Evolutionary conservation across 225 moss, liverwort and hornwort species (phyloP), one percentile per base, ranked within the genome.

Genomic region (Pleurozium schreberi): DNA sequence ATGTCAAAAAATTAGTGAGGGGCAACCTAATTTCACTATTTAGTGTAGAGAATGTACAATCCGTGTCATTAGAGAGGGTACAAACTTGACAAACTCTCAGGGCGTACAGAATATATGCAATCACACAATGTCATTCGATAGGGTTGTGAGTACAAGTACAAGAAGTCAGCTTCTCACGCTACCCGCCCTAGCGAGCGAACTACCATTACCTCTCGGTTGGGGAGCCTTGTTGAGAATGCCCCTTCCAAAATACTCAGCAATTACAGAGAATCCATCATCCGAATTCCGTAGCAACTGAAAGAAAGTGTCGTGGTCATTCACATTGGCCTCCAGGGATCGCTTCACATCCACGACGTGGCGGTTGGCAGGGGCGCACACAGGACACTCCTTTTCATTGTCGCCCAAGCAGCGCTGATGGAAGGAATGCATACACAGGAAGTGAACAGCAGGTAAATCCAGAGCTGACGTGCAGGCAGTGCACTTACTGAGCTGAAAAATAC

Each of bases 391-490:
- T 90, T 98, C 98, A 47, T 98, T 95, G 90, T 96, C 98, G 57
- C 98, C 98, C 68, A 98, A 88, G 85, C 98, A 98, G 23, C 96
- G 95, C 94, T 98, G 97, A 49, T 98, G 97, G 87, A 98, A 98
- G 18, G 97, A 98, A 89, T 98, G 97, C 97, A 97, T 98, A 91
- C 98, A 98, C 52, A 98, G 93, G 85, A 98, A 98, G 92, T 97
- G 98, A 20, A 98, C 96, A 34, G 98, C 96, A 79, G 98, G 98
- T 80, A 98, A 92, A 87, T 98, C 98, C 69, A 98, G 95, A 38
- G 95, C 94, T 45, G 97, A 98, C 53, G 97, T 96, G 87, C 98
- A 98, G 21, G 96, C 96, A 63, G 95, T 94, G 92, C 98, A 98
- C 82, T 98, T 98, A 83, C 98, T 98, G 23, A 98, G 96, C 93